Conservation (phyloP, 2,329 filamentous ascomycete genomes). For the Neofusicoccum umdonicola region DNA sequence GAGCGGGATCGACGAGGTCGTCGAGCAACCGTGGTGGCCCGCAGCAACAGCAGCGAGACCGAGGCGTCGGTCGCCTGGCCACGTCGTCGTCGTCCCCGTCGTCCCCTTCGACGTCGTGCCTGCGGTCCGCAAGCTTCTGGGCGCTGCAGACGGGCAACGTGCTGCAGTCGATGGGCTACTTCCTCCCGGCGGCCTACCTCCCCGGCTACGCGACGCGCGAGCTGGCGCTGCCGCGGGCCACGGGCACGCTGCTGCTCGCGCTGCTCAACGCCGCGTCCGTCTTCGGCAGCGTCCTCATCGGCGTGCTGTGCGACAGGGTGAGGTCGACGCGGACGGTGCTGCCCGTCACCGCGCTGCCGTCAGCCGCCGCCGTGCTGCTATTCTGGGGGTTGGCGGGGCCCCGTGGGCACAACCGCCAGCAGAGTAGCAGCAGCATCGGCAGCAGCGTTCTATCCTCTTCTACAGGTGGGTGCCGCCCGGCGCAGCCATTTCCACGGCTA, state of each 20-base stretch:
- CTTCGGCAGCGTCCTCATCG: conserved; percentile 39
- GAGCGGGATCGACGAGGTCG: conserved; percentile 29
- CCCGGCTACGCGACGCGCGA: conserved; percentile 38
- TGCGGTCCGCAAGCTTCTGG: neutral
- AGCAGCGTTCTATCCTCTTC: too few species aligned
- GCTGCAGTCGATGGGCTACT: conserved; percentile 44
- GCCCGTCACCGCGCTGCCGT: conserved; percentile 37
- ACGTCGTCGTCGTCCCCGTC: neutral
- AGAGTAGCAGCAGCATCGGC: too few species aligned
- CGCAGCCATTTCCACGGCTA: too few species aligned
- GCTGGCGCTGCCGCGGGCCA: conserved; percentile 30
- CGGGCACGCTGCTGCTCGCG: conserved; percentile 39
- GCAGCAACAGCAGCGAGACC: conserved; percentile 25
- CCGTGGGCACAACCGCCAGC: too few species aligned
- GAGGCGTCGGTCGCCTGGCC: conserved; percentile 28
- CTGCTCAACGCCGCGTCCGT: conserved; percentile 40
- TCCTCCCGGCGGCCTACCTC: conserved; percentile 44
- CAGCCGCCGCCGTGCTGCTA: conserved; percentile 37
- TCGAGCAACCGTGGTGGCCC: neutral
- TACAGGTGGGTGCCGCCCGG: too few species aligned
- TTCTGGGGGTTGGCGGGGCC: conserved; percentile 48
- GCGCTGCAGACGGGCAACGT: conserved; percentile 42
- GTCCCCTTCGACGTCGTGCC: neutral
- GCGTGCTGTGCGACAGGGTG: conserved; percentile 38
- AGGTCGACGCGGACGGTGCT: conserved; percentile 32